Conservation (phyloP, 2,329 filamentous ascomycete species). For the Alternaria solani region DNA sequence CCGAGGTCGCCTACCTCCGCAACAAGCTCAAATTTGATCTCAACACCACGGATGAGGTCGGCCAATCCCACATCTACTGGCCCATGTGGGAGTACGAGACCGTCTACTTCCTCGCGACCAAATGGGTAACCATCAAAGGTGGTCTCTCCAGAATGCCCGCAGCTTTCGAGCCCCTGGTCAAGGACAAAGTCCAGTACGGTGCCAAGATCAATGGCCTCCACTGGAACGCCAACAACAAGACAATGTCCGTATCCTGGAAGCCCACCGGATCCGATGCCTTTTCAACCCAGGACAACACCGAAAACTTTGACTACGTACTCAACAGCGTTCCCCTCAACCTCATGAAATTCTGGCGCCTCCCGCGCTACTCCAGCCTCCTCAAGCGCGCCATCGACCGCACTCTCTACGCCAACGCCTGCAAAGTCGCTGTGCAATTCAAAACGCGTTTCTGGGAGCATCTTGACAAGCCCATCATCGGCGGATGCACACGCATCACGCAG, state of each 20-base stretch:
- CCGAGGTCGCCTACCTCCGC: slow-evolving; percentile 65
- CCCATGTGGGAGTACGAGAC: slow-evolving; percentile 59
- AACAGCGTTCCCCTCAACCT: slow-evolving; percentile 69
- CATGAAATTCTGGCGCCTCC: slow-evolving; percentile 66
- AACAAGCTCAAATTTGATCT: slow-evolving; percentile 56
- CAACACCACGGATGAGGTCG: slow-evolving; percentile 57
- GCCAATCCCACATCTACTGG: slow-evolving; percentile 45
- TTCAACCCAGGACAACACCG: slow-evolving; percentile 50
- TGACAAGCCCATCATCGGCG: slow-evolving; percentile 64
- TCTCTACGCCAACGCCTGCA: slow-evolving; percentile 57
- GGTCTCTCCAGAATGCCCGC: slow-evolving; percentile 64
- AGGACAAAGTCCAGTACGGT: slow-evolving; percentile 62
- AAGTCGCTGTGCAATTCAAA: slow-evolving; percentile 70
- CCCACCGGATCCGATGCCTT: slow-evolving; percentile 14
- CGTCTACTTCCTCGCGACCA: slow-evolving; percentile 65
- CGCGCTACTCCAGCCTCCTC: slow-evolving; percentile 57
- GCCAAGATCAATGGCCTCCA: slow-evolving; percentile 63
- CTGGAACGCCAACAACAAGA: slow-evolving; percentile 58
- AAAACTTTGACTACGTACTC: slow-evolving; percentile 68
- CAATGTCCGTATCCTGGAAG: slow-evolving; percentile 62
- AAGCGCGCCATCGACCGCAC: slow-evolving; percentile 55
- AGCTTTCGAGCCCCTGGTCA: slow-evolving; percentile 67
- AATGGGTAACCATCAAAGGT: slow-evolving; percentile 68
- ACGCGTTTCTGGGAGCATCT: slow-evolving; percentile 66
- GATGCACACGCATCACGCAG: slow-evolving; percentile 66